Evolutionary conservation across 345 rosid genomes (phyloP), one percentile per base, ranked within the genome.

Genomic region (Aegle marmelos): DNA sequence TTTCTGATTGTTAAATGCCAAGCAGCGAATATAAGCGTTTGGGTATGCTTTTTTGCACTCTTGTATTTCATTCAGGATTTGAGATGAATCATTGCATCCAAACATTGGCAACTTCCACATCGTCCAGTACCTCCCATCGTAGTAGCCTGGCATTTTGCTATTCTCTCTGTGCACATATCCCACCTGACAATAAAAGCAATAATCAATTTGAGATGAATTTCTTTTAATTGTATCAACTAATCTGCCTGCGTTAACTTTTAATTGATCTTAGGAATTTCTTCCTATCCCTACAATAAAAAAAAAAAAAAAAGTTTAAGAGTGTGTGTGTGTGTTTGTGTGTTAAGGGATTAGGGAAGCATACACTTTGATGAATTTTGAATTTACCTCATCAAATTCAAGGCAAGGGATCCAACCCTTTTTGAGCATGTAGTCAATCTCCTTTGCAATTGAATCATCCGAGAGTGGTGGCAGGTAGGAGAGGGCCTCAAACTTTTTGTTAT

Each of bases 91-190:
- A 9, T 68, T 89, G 92, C 94, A 90, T 1, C 94, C 92, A 68
- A 92, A 92, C 92, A 92, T 89, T 11, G 94, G 96, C 72, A 92
- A 86, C 81, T 90, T 90, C 96, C 96, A 92, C 14, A 90, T 74
- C 10, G 96, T 92, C 91, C 91, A 92, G 60, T 89, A 90, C 79
- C 97, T 86, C 59, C 94, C 88, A 59, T 90, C 94, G 61, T 90
- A 92, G 80, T 90, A 92, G 13, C 97, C 93, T 2, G 94, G 92
- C 62, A 87, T 87, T 61, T 76, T 67, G 79, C 91, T 86, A 25
- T 92, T 86, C 79, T 88, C 89, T 39, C 91, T 85, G 21, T 54
- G 57, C 37, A 89, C 86, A 31, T 33, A 2, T 8, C 91, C 93
- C 36, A 58, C 64, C 97, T 89, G 57, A 67, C 66, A 65, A 37